Evolutionary conservation across 2,329 filamentous ascomycete species (phyloP).

Genomic region (Ophiostoma tasmaniense): DNA sequence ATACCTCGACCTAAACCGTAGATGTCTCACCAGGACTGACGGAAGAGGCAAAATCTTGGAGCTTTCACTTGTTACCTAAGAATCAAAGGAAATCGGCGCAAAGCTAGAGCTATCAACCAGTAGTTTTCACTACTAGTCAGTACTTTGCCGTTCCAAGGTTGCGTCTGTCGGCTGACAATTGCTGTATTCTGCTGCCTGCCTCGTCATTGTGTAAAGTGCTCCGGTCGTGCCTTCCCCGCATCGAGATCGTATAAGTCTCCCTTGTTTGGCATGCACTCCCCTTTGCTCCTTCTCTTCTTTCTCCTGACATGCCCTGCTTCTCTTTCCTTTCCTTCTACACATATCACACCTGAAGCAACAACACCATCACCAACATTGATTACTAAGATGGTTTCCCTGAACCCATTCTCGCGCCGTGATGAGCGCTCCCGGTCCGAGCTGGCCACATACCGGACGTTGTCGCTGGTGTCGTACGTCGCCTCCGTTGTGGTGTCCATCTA

Average conservation of each 20-base stretch:
- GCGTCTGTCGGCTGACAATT: neutral
- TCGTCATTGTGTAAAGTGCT: neutral
- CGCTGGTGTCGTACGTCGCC: constrained; percentile 65
- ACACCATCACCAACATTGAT: neutral
- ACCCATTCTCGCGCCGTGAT: constrained; percentile 67
- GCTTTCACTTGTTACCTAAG: neutral
- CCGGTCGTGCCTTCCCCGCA: neutral
- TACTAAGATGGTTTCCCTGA: constrained; percentile 33
- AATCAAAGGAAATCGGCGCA: neutral
- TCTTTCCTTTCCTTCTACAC: neutral
- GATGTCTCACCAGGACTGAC: neutral
- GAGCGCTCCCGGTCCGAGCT: constrained; percentile 54
- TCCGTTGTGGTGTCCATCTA: constrained; percentile 64
- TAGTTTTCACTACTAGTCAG: neutral
- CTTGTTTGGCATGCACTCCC: neutral
- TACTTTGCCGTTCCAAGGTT: constrained; percentile 3
- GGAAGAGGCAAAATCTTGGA: neutral
- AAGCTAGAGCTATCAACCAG: neutral
- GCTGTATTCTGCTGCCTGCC: neutral
- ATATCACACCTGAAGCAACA: neutral
- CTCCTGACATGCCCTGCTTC: neutral
- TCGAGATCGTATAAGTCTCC: constrained; percentile 5
- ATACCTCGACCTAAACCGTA: neutral
- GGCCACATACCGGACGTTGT: constrained; percentile 66
- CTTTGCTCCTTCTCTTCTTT: neutral